Evolutionary conservation across 495 filamentous ascomycete genomes (phyloP).

Genomic region (Patellaria atrata): DNA sequence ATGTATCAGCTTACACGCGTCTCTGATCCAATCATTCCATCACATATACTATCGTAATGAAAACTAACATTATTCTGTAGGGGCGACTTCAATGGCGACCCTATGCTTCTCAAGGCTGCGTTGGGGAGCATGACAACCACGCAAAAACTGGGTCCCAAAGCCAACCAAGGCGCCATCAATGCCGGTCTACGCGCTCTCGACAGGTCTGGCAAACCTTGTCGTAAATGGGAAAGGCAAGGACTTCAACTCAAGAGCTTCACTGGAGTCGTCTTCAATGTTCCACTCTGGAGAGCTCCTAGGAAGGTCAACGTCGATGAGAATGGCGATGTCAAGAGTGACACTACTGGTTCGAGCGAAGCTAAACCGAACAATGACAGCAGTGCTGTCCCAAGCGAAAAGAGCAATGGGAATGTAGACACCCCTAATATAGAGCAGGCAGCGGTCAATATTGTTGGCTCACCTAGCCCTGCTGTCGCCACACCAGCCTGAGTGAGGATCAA

Average conservation of each 20-base stretch:
- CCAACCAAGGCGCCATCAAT: conserved; percentile 96
- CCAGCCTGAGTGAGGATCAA: too few species aligned
- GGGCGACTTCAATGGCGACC: conserved; percentile 20
- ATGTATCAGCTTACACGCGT: too few species aligned
- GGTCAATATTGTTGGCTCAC: too few species aligned
- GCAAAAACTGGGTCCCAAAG: conserved; percentile 89
- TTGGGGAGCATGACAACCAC: conserved; percentile 21
- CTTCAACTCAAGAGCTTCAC: conserved; percentile 88
- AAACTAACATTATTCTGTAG: too few species aligned
- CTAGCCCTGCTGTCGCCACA: too few species aligned
- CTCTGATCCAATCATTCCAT: too few species aligned
- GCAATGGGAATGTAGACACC: conserved; percentile 46
- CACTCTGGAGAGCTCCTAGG: conserved; percentile 68
- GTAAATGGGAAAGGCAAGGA: conserved; percentile 73
- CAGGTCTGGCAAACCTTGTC: conserved; percentile 74
- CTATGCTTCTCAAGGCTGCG: conserved; percentile 9
- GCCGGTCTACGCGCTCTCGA: conserved; percentile 88
- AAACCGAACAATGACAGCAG: conserved; percentile 63
- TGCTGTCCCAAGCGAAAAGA: conserved; percentile 57
- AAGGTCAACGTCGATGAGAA: conserved; percentile 28
- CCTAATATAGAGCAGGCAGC: too few species aligned
- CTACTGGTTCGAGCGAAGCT: conserved; percentile 54
- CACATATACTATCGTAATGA: too few species aligned
- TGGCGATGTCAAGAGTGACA: conserved; percentile 34
- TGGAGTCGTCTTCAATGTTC: conserved; percentile 69